Evolutionary conservation across 2,329 filamentous ascomycete genomes (phyloP), one percentile per base, ranked within the genome.

Genomic region (Endoconidiophora laricicola): DNA sequence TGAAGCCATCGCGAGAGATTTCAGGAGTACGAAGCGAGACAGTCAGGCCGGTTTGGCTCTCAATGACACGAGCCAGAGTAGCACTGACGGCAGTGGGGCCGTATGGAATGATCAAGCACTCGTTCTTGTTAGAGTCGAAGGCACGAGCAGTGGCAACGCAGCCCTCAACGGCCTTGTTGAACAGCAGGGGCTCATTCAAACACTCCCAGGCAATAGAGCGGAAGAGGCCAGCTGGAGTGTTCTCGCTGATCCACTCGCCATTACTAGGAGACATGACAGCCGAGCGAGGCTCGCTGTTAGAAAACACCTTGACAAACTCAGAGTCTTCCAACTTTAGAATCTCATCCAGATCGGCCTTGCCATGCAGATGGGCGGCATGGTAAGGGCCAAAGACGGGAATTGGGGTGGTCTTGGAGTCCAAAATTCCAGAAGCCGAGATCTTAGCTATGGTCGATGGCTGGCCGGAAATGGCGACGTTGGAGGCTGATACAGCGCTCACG

Each of bases 301-400:
- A 62, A 9, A 74, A 59, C 12, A 64, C 63, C 38, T 65, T 61
- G 29, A 57, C 57, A 7, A 70, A 60, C 20, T 58, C 58, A 5
- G 64, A 57, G 18, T 69, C 64, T 38, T 67, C 62, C 26, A 74
- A 61, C 14, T 62, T 61, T 26, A 76, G 60, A 23, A 76, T 66
- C 52, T 61, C 62, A 43, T 66, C 64, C 18, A 74, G 60, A 52
- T 74, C 66, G 16, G 58, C 60, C 14, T 58, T 55, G 1, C 62
- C 62, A 57, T 76, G 68, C n/a, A 77, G 62, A 58, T 76, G 72
- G 2, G 68, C 54, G 37, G 74, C 71, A 57, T 78, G 74, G 56
- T 76, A 78, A 5, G 74, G 74, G 0, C 70, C 74, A 54, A 72
- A 70, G 23, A 78, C 68, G 0, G 73, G 71, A 48, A 76, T 68